Base-by-base conservation (phyloP, 2,329 filamentous ascomycete genomes). In the Boeremia exigua region DNA sequence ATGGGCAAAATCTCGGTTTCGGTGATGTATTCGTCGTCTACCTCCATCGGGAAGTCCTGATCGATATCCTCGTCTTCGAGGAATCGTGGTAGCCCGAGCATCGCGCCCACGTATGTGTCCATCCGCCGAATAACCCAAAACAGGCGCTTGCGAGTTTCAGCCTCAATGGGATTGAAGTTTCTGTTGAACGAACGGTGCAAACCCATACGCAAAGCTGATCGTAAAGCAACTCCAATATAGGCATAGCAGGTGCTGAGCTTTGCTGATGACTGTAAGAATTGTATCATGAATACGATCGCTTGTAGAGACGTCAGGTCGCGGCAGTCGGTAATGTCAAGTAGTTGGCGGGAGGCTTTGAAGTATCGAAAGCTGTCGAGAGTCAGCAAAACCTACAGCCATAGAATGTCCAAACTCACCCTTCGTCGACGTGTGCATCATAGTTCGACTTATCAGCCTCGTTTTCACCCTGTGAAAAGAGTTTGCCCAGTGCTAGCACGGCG, bases 291-390 rank as follows among this genome's bases (percentile, higher is more conserved):
- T 12, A 82, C 70, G 17, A 82, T 76, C 23, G 81, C 80, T 68
- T 83, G 81, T 17, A 83, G 72, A 4, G 80, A 81, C 4, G 73
- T 74, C 48, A 82, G 62, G 60, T 82, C 81, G 58, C 80, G 72
- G 60, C 80, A 82, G 59, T 82, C 80, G n/a, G 80, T 79, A 50
- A 82, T 81, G 46, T 83, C 81, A 65, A 82, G 73, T 25, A 82
- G 66, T 54, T 80, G 78, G 9, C 80, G 77, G 23, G 79, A 79
- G 29, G 76, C 75, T 60, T 74, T 77, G 66, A 82, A 82, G 57
- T 81, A 81, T 39, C 77, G 76, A 63, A 81, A 80, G n/a, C 77
- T 79, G 39, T 6, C 11, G 2, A 17, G n/a, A 15, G 47, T 74
- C 45, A 73, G 66, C 10, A 19, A n/a, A 15, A 11, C 10, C 11